Evolutionary conservation across 148 eudicot genomes (phyloP), one percentile per base, ranked within the genome.

Genomic region (Camellia japonica): DNA sequence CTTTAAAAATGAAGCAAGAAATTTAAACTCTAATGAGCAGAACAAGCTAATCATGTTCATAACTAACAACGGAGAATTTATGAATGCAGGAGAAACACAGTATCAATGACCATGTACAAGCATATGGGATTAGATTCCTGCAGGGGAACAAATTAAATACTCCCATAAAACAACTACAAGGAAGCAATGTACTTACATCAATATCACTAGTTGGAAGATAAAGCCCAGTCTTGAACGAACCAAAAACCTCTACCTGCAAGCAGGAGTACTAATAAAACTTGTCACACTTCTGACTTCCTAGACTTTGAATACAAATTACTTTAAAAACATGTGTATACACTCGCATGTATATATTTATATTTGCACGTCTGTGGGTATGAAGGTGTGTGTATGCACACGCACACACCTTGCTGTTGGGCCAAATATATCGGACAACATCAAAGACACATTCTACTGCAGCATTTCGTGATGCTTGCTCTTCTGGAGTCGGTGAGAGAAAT

Each of bases 181-280:
- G 62, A 79, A 75, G 81, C 66, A 72, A 49, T 61, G 77, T 44
- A 80, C 92, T 89, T 91, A 96, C 99, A 91, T 96, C 99, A 80
- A 95, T 85, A 82, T 95, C 99, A 81, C 99, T 95, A 60, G 92
- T 90, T 66, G 99, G 99, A 80, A 95, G 94, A 87, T 92, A 95
- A 64, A 95, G 90, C 64, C 99, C 99, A n/a, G 99, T 95, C 89
- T 85, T 92, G 86, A 92, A 95, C 2, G 99, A 95, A 51, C 99
- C 99, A 64, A 95, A 95, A 83, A 95, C 95, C 86, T 93, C 98
- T 41, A 88, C 93, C 99, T 95, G 93, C 82, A 88, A 86, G 52
- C 66, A 73, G 82, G 62, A 44, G 62, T 19, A 69, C 14, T 1
- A 19, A 63, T 9, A 44, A 68, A 60, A 46, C 44, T 54, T 74